Base-by-base conservation (phyloP, 78 protist genomes). In the Acrasis kona region DNA sequence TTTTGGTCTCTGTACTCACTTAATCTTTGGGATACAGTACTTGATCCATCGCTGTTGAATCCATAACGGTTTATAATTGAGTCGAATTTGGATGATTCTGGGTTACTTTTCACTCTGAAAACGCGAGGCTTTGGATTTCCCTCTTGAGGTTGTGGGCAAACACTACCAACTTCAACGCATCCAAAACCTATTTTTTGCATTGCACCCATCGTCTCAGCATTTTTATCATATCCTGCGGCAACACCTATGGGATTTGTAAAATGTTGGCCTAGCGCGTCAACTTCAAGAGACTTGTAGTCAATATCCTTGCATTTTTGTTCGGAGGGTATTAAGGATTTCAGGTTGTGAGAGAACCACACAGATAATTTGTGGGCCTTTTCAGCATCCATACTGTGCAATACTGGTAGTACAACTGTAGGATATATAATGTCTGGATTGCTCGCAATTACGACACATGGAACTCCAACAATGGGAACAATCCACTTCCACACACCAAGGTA, bases 41-140 rank as follows among this genome's bases (percentile, higher is more conserved):
- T 83, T 9, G 66, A 12, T 1, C 95, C 95, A 32, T 66, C 69
- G 36, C 85, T 84, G 75, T 87, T 87, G 82, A 91, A 91, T 0
- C 92, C 96, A 72, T 81, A 89, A 28, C 92, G 79, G 70, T 91
- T 91, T 83, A 91, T 89, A 29, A 91, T 87, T 4, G 83, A 90
- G n/a, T 61, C 30, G 78, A 84, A 87, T 10, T 76, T 83, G 1
- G n/a, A n/a, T n/a, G n/a, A n/a, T n/a, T n/a, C n/a, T n/a, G n/a
- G n/a, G n/a, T n/a, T n/a, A n/a, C n/a, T n/a, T n/a, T 0, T 5
- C 5, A 89, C 40, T 10, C 93, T 87, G 58, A 86, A 92, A 39
- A 92, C 74, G 58, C 96, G 73, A 57, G 96, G 96, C 41, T 40
- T 50, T 2, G 39, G 65, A 70, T 92, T 92, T 67, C 96, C 96